A percentile compares a stretch with the other conserved stretches of the same genome.
Evolutionary conservation across 2,329 filamentous ascomycete genomes (phyloP).

Genomic region (Aspergillus fructus): DNA sequence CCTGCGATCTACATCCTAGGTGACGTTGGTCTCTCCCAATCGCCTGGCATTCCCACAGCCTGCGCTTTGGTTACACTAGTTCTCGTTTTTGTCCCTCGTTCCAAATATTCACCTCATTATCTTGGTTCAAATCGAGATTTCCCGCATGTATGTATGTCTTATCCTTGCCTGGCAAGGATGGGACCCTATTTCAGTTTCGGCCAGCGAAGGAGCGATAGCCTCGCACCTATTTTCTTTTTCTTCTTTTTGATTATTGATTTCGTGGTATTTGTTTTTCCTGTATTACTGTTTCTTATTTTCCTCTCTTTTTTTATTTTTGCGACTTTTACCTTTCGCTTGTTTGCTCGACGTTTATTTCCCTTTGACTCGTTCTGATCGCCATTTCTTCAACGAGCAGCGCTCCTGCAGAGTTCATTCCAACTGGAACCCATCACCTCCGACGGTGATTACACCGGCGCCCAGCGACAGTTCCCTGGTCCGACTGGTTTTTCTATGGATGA

Average conservation of each 20-base stretch:
- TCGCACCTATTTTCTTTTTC: constrained; percentile 16
- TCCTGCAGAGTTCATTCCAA: constrained; percentile 37
- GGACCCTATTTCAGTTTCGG: constrained; percentile 25
- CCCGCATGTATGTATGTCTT: constrained; percentile 9
- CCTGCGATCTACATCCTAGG: constrained; percentile 21
- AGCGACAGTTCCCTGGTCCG: constrained; percentile 34
- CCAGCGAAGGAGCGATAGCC: constrained; percentile 16
- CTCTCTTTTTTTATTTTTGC: constrained; percentile 1
- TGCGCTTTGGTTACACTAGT: constrained; percentile 17
- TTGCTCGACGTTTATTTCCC: constrained; percentile 21
- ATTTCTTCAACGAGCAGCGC: constrained; percentile 26
- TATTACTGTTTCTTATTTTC: constrained; percentile 22
- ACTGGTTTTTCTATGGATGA: constrained; percentile 37
- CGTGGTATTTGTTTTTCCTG: constrained; percentile 12
- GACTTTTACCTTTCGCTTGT: constrained; percentile 16
- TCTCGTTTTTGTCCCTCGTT: constrained; percentile 4
- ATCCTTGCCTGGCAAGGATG: constrained; percentile 23
- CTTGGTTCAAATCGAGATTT: constrained; percentile 19
- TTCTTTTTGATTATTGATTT: constrained; percentile 24
- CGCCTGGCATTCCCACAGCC: constrained; percentile 15
- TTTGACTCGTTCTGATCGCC: constrained; percentile 23
- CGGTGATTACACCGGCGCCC: constrained; percentile 39
- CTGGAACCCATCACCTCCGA: constrained; percentile 42
- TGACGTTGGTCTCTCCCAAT: constrained; percentile 17
- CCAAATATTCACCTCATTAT: constrained; percentile 16